Conservation (phyloP, 345 rosid species). For the Cardamine resedifolia region DNA sequence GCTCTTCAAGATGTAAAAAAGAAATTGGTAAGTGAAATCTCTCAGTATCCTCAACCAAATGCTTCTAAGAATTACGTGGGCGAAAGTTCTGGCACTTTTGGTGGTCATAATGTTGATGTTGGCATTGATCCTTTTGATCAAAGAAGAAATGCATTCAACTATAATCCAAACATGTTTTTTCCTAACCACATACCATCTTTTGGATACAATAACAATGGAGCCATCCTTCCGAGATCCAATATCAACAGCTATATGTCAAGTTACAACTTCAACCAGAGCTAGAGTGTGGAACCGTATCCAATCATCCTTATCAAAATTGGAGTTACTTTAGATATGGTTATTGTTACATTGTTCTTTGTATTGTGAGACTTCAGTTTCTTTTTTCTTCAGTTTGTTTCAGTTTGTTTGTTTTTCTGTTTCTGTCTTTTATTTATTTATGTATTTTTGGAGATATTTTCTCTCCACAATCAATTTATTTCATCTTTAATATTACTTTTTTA, state of each 20-base stretch:
- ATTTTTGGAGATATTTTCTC: background rate
- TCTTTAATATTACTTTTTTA: too few relatives aligned
- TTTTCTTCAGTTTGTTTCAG: background rate
- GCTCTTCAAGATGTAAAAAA: conserved; percentile 41
- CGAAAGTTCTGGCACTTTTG: background rate
- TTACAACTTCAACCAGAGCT: conserved; percentile 16
- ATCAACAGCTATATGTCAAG: background rate
- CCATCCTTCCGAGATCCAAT: background rate
- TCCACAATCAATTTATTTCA: background rate
- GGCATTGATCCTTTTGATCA: conserved; percentile 3
- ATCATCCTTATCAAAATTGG: background rate
- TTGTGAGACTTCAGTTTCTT: background rate
- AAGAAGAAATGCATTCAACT: background rate
- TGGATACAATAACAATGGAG: background rate
- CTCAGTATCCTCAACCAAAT: background rate
- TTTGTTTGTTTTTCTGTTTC: background rate
- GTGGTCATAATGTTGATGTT: background rate
- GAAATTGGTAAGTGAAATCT: conserved; percentile 32
- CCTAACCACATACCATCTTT: background rate
- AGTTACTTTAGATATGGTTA: background rate
- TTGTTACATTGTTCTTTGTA: background rate
- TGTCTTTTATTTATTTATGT: background rate
- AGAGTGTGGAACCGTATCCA: background rate
- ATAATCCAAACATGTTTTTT: background rate
- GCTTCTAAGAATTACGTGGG: background rate